Base-by-base conservation (phyloP, 257 asterid genomes). In the Solanum chmielewskii region DNA sequence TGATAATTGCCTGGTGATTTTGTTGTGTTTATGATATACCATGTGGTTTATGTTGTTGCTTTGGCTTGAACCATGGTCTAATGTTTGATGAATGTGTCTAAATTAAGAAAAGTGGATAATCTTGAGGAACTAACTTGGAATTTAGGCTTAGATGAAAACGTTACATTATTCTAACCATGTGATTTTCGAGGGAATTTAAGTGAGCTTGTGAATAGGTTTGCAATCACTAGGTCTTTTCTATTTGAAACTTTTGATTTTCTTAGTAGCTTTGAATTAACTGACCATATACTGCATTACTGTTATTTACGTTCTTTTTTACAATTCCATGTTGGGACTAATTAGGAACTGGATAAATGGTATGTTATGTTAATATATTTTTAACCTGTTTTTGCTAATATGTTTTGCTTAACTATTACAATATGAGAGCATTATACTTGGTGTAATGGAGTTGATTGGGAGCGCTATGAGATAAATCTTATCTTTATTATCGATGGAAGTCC, bases 1-100 rank as follows among this genome's bases (percentile, higher is more conserved):
- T 35, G 92, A 95, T 89, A 92, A 91, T 96, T 96, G 98, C 98
- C 99, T 86, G 98, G 99, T 95, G 95, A 52, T 35, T 6, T 88
- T 21, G 37, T 18, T 70, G 35, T 87, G 70, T 33, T 25, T 11
- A 83, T 69, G 10, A 87, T 21, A 47, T 25, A 59, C 70, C 49
- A 21, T 16, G 62, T 52, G 37, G 20, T 87, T 29, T 3, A 9
- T 80, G 66, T n/a, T 12, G 33, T 68, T 78, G n/a, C 25, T 45
- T 45, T 78, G 42, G 2, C 41, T 78, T 78, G 66, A 25, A 33
- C 11, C 59, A 76, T 44, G 35, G 78, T 52, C 23, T 52, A 16
- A 52, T 52, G 23, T 52, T 52, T 52, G 62, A 2, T 44, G 25
- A 78, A 44, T 78, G 60, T 20, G 64, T 27, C 83, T 23, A 75